These are phyloP conservation scores for Rhizodiscina lignyota DNA, from an alignment of 495 filamentous ascomycete genomes.

Conservation along the genomic window DNA sequence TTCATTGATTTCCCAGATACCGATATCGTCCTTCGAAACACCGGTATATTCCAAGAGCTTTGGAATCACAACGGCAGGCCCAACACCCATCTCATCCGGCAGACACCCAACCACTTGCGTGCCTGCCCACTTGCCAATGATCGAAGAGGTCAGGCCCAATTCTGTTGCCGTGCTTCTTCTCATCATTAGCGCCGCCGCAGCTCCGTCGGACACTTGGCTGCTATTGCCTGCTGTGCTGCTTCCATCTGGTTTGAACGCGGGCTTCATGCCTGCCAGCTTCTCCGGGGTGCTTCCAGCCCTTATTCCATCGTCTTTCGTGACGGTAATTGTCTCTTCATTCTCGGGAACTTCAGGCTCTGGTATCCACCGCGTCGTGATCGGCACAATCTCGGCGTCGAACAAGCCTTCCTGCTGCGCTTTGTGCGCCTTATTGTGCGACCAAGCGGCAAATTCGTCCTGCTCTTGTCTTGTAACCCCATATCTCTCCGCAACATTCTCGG, in stretches of 20 bases:
- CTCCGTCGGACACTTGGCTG: slow-evolving; percentile 74
- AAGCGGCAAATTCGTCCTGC: slow-evolving; percentile 69
- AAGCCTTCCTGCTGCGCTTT: slow-evolving; percentile 47
- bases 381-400: slow-evolving; percentile 66
- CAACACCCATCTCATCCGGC: slow-evolving; percentile 89
- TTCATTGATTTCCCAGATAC: slow-evolving; percentile 94
- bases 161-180: slow-evolving; percentile 62
- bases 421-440: slow-evolving; percentile 53
- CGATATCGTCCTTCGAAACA: slow-evolving; percentile 48
- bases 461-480: slow-evolving; percentile 58
- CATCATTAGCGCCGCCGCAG: slow-evolving; percentile 69
- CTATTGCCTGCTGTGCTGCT: slow-evolving; percentile 76
- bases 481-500: slow-evolving; percentile 71
- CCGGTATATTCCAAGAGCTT: slow-evolving; percentile 53
- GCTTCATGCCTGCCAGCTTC: slow-evolving; percentile 62
- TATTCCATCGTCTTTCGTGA: slow-evolving; percentile 70
- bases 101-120: slow-evolving; percentile 56
- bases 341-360: slow-evolving; percentile 45
- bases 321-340: slow-evolving; percentile 40
- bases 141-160: slow-evolving; percentile 47
- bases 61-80: slow-evolving; percentile 72
- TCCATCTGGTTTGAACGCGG: slow-evolving; percentile 60
- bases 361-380: slow-evolving; percentile 45
- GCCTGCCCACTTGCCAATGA: slow-evolving; percentile 67
- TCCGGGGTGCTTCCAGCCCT: slow-evolving; percentile 46